Base-by-base conservation (phyloP, 805 yeast genomes). In the Starmerella tilneyi region DNA sequence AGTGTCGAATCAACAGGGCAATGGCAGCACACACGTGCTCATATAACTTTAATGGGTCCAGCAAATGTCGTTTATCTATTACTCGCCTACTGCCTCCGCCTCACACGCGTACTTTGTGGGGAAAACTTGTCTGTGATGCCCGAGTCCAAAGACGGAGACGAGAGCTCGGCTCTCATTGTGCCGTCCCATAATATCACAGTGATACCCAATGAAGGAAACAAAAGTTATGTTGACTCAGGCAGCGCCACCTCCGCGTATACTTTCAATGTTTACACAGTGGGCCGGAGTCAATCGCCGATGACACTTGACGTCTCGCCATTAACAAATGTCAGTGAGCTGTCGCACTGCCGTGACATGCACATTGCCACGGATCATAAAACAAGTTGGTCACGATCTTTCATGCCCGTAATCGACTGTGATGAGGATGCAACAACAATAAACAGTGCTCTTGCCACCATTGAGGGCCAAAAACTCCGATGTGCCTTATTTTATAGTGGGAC, bases 321-420 rank as follows among this genome's bases (percentile, higher is more conserved):
- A 19, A 34, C 16, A 9, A 16, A 13, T 6, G 22, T 34, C 17
- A 13, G 15, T 6, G 38, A 34, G 19, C 21, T n/a, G n/a, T n/a
- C n/a, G n/a, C n/a, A n/a, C n/a, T n/a, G n/a, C n/a, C n/a, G n/a
- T n/a, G n/a, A n/a, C n/a, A n/a, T n/a, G n/a, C n/a, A n/a, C n/a
- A n/a, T n/a, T n/a, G n/a, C n/a, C n/a, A n/a, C n/a, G n/a, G n/a
- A n/a, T n/a, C n/a, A n/a, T n/a, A n/a, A n/a, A n/a, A n/a, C n/a
- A n/a, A n/a, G n/a, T n/a, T n/a, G n/a, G n/a, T n/a, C n/a, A n/a
- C n/a, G n/a, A n/a, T n/a, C n/a, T n/a, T n/a, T n/a, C n/a, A n/a
- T 46, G 12, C 44, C 50, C 23, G 19, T 37, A n/a, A 28, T 48
- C 12, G 32, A 26, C 32, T 48, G 52, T 19, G 45, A 42, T 21